Base-by-base conservation (phyloP, 2,329 filamentous ascomycete genomes). In the Fusarium sacchari region DNA sequence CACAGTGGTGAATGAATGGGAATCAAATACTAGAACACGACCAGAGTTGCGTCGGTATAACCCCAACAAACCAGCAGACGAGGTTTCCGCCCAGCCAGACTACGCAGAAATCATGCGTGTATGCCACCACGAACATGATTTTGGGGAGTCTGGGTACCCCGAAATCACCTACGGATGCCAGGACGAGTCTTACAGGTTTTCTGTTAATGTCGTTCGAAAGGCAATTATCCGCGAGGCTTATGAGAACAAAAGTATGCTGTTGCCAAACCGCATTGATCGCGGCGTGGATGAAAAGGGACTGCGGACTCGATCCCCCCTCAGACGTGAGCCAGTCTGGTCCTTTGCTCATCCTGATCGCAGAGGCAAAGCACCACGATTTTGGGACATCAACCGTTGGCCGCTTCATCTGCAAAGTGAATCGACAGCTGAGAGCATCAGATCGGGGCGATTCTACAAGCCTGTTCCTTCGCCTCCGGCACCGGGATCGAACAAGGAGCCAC, bases 381-480 rank as follows among this genome's bases (percentile, higher is more conserved):
- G 86, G 79, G 77, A 80, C 69, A 77, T 88, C 49, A 80, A 84
- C 74, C 82, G 86, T 43, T 89, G 87, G 87, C 86, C 86, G 40
- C 47, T 84, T 26, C 74, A 83, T 32, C 75, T 84, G 59, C 84
- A 87, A 71, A 78, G 18, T 57, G 71, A 24, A 81, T 86, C 61
- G 40, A 60, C 26, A 50, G 34, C 22, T 60, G 66, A 24, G 68
- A 71, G 5, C 52, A 47, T 69, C 24, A 53, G 44, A 24, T 46
- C 52, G 24, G 50, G 57, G 15, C 13, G 12, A 8, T 61, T 60
- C n/a, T 30, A 39, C 20, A 32, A 15, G 15, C 17, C 11, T 26
- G 3, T 22, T 42, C 22, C 28, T 36, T 18, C 26, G 17, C 32
- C 14, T 24, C 26, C 18, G 17, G 20, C 9, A 17, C 22, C 22